These are phyloP conservation scores for Penicillium sp. DNA, from an alignment of 2,329 filamentous ascomycete genomes.

Conservation along the genomic window DNA sequence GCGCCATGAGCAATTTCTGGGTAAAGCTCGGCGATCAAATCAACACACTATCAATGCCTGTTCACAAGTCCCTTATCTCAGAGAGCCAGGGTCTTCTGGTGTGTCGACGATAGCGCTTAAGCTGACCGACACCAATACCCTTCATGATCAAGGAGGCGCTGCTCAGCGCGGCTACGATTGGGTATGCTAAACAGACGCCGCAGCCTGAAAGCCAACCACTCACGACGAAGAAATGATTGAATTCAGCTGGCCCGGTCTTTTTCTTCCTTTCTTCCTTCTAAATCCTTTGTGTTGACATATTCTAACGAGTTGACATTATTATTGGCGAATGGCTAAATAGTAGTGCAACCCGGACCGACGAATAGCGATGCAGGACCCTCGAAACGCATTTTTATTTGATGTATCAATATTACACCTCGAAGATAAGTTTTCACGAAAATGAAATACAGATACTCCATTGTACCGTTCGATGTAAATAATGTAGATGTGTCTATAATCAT, in stretches of 20 bases:
- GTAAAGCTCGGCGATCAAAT: neutral
- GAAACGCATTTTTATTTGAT: neutral
- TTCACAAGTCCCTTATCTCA: neutral
- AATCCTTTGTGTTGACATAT: neutral
- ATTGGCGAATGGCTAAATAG: neutral
- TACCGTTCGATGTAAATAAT: neutral
- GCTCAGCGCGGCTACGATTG: slow-evolving; percentile 8
- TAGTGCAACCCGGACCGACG: neutral
- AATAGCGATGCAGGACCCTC: neutral
- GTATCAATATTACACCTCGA: neutral
- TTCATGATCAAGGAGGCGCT: neutral
- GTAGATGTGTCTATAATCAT: neutral
- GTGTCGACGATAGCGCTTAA: neutral
- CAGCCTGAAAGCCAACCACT: neutral
- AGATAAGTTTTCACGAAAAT: neutral
- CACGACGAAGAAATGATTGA: neutral
- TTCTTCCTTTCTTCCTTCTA: neutral
- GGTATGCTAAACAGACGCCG: neutral
- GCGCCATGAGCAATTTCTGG: neutral
- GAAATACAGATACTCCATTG: slow-evolving; percentile 2
- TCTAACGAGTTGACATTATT: neutral
- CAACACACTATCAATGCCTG: neutral
- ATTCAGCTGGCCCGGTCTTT: neutral
- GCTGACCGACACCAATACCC: neutral
- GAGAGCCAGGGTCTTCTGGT: neutral